Conservation (phyloP, 2,329 filamentous ascomycete genomes). For the Macrophomina phaseolina region DNA sequence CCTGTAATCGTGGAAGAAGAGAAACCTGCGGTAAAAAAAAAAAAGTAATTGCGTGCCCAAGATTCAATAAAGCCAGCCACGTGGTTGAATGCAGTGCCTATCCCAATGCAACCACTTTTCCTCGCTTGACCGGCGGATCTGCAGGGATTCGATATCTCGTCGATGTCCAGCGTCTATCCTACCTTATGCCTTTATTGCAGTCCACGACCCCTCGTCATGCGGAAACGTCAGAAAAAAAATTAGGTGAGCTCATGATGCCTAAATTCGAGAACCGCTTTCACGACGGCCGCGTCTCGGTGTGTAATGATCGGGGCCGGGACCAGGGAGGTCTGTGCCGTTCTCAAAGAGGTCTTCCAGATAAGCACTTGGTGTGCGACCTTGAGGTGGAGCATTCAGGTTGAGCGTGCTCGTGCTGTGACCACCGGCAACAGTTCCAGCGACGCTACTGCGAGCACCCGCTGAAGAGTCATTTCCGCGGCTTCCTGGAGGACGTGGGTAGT, state of each 20-base stretch:
- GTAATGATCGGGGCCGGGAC: conserved; percentile 15
- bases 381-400: conserved; percentile 64
- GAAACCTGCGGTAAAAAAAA: not conserved
- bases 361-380: conserved; percentile 80
- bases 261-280: conserved; percentile 14
- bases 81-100: not conserved
- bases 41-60: not conserved
- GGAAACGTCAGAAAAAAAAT: not conserved
- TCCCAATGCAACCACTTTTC: not conserved
- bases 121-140: not conserved
- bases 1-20: not conserved
- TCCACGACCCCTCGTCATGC: not conserved
- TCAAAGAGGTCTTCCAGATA: conserved; percentile 91
- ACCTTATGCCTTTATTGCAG: not conserved
- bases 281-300: conserved; percentile 10
- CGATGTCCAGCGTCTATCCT: conserved; percentile 12
- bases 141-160: not conserved
- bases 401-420: conserved; percentile 67
- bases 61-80: not conserved
- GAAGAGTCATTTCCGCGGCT: conserved; percentile 19
- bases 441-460: conserved; percentile 42
- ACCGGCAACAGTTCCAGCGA: conserved; percentile 29
- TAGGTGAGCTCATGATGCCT: not conserved
- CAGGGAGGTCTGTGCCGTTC: conserved; percentile 60
- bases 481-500: conserved; percentile 9